These are phyloP conservation scores for Leptographium wingfieldii DNA, from an alignment of 2,329 filamentous ascomycete genomes.

Conservation along the genomic window DNA sequence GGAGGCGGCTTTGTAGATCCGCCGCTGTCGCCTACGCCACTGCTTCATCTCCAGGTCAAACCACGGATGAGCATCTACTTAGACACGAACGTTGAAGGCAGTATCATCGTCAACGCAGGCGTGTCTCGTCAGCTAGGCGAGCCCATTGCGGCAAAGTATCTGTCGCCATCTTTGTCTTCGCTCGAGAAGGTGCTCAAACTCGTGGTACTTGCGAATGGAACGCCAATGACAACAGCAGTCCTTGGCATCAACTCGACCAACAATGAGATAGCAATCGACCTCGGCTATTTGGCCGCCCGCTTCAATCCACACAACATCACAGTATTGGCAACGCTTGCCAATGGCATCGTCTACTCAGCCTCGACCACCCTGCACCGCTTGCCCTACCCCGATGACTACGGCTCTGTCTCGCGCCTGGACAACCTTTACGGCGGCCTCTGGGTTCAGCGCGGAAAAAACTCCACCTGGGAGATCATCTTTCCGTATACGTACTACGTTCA, in stretches of 20 bases:
- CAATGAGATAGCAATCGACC: not conserved
- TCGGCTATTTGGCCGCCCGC: not conserved
- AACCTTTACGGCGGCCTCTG: not conserved
- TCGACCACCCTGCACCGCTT: not conserved
- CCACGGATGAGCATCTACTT: not conserved
- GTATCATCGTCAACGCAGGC: not conserved
- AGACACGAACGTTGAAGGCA: not conserved
- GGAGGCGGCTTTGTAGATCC: not conserved
- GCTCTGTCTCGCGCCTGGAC: not conserved
- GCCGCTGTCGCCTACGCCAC: not conserved
- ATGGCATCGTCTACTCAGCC: not conserved
- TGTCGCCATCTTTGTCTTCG: too few relatives aligned
- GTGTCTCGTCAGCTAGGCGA: not conserved
- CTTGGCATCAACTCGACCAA: not conserved
- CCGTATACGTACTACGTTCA: constrained; percentile 1
- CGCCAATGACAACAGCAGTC: not conserved
- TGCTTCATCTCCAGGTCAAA: not conserved
- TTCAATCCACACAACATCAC: not conserved
- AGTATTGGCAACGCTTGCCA: not conserved
- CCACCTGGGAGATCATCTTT: not conserved
- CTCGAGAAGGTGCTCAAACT: too few relatives aligned
- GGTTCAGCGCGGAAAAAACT: not conserved
- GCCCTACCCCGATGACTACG: not conserved
- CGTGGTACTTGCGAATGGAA: not conserved
- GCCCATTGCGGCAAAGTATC: not conserved